phyloP scores from a whole-genome alignment of 768 basidiomycete species.

The Mycena metata region DNA sequence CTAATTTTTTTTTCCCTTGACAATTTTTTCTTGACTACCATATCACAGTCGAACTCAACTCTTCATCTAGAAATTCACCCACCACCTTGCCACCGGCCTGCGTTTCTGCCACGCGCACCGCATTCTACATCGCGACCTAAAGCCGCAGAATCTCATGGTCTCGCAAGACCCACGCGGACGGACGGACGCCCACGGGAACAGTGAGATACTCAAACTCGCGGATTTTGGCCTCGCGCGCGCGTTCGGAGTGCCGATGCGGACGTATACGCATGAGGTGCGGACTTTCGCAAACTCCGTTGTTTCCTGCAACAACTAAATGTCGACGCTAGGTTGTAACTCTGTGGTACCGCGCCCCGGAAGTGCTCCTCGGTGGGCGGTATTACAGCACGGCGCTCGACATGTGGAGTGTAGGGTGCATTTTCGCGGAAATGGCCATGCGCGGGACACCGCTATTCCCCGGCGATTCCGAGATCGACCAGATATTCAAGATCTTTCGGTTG shows the following conservation, averaged over 20 bases:
- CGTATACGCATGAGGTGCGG: constrained; percentile 96
- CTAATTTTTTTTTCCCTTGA: too few relatives aligned
- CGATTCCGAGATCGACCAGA: constrained; percentile 99
- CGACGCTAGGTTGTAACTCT: constrained; percentile 90
- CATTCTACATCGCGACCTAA: constrained; percentile 96
- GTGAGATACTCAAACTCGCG: constrained; percentile 93
- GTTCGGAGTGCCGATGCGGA: constrained; percentile 97
- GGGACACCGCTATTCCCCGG: constrained; percentile 94
- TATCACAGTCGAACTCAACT: too few relatives aligned
- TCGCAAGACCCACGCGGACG: constrained; percentile 42
- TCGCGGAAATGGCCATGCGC: constrained; percentile 98
- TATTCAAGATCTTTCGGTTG: constrained; percentile 98
- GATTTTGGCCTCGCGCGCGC: constrained; percentile 97
- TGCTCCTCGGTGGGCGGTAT: constrained; percentile 93
- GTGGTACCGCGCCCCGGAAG: constrained; percentile 99
- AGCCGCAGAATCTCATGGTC: constrained; percentile 96
- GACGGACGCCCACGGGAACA: constrained; percentile 58
- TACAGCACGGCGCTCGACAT: constrained; percentile 99
- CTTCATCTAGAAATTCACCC: constrained; percentile 88
- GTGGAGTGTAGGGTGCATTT: constrained; percentile 99
- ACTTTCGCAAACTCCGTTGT: constrained; percentile 4
- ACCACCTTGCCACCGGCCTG: constrained; percentile 91
- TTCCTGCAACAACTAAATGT: not conserved
- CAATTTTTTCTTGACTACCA: too few relatives aligned
- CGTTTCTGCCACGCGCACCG: constrained; percentile 95